Base-by-base conservation (phyloP, 805 yeast genomes). In the Jamesozyma spencerorum region DNA sequence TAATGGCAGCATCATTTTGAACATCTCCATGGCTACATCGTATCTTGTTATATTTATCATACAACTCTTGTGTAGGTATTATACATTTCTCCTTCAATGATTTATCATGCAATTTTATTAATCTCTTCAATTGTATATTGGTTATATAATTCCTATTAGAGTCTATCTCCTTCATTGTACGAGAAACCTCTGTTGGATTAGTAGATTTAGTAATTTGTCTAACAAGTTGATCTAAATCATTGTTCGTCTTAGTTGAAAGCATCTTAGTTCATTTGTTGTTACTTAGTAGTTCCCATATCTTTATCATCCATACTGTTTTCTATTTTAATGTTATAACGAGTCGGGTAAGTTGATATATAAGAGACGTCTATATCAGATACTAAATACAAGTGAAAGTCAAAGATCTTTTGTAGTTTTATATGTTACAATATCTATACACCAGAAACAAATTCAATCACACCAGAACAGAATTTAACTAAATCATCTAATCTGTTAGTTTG, bases 391-490 rank as follows among this genome's bases (percentile, higher is more conserved):
- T n/a, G n/a, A n/a, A n/a, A n/a, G n/a, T n/a, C n/a, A n/a, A n/a
- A n/a, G n/a, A n/a, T n/a, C n/a, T n/a, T n/a, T n/a, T n/a, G n/a
- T n/a, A n/a, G n/a, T n/a, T n/a, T 7, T 22, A 6, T 22, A 22
- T 22, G 26, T 22, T 22, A 22, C n/a, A 22, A 22, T 22, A 22
- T 22, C 26, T 47, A 58, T 13, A 49, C 43, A 14, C 51, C 50
- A 14, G 69, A 54, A 32, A 85, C 66, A 52, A 84, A 77, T 47
- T 69, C 72, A 26, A 83, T 64, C 14, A 87, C 86, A 43, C 94
- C 88, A 1, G 92, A 72, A 60, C 95, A 85, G 61, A 78, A 85
- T 57, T 86, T 83, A 31, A 76, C 75, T 44, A 84, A 61, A 24
- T 72, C 75, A 53, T 85, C 94, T 52, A 88, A 60, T 13, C 67